Evolutionary conservation across 306 rosid genomes (phyloP), one percentile per base, ranked within the genome.

Genomic region (Glycine soja): DNA sequence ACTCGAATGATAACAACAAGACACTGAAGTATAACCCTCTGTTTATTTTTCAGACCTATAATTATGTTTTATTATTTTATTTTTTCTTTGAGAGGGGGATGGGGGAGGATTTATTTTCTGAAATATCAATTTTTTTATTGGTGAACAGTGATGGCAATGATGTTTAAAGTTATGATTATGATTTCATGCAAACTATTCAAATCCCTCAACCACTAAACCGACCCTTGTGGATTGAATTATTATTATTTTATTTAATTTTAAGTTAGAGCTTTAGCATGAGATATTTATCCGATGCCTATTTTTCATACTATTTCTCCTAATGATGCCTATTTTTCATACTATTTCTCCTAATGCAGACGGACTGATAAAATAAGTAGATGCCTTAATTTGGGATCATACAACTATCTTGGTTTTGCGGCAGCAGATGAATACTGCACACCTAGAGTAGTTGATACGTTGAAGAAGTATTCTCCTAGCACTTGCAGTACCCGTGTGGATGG

Each of bases 361-460:
- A 92, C 97, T 8, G 46, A 79, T 11, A 94, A 89, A 24, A 40
- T 47, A 42, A 90, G 91, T 45, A 85, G 93, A 75, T 94, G 98
- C 76, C 93, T 94, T 63, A 94, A 94, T 88, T 87, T 94, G 91
- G 98, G 98, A 70, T 94, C 98, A 3, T 94, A 94, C 85, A 94
- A 94, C 77, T 94, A 94, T 86, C 93, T 94, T 70, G 98, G 98
- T 19, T 94, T 94, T 85, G 98, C 98, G 61, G 97, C 98, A 2
- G 67, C 98, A 3, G 98, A 94, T 86, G 98, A 94, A 52, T 90
- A 92, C 65, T 94, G 98, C 78, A 94, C 97, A 0, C 98, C 98
- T 18, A 91, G 94, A n/a, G 98, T 83, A 13, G 84, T 94, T 50
- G 82, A 92, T 70, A 80, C 98, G 2, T 75, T 94, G 85, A 88